A percentile compares a stretch with the other conserved stretches of the same genome.
Conservation (phyloP, 139 green algal genomes). For the Chlorella ohadii region DNA sequence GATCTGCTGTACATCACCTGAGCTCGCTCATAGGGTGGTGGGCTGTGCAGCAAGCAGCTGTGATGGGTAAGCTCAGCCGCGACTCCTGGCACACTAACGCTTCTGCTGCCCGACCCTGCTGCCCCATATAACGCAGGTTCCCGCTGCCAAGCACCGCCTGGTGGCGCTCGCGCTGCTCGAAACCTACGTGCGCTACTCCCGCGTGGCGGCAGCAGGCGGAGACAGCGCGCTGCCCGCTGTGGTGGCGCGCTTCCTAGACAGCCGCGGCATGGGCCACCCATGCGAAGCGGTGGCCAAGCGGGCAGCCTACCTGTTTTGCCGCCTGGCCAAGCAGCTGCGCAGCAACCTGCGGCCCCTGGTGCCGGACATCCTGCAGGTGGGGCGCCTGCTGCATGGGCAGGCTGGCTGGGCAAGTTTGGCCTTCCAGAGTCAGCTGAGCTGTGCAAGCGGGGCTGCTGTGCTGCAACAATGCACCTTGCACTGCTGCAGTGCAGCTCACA, state of each 20-base stretch:
- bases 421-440: no score
- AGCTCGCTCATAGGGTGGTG: no score
- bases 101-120: background rate
- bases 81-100: no score
- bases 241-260: conserved; percentile 36
- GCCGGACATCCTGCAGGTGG: conserved; percentile 54
- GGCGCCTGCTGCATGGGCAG: background rate
- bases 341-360: conserved; percentile 63
- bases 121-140: no score
- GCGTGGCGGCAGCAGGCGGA: conserved; percentile 28
- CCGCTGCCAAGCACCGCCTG: conserved; percentile 66
- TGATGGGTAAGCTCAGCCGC: no score
- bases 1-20: background rate
- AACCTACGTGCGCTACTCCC: conserved; percentile 51
- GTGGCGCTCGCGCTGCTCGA: conserved; percentile 83
- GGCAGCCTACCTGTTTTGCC: conserved; percentile 85
- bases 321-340: conserved; percentile 77
- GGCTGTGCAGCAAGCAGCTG: no score
- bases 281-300: conserved; percentile 49
- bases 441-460: no score
- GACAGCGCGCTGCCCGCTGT: conserved; percentile 9
- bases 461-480: no score
- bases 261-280: conserved; percentile 40
- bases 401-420: background rate
- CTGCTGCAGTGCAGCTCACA: no score